Conservation (phyloP, 164 flowering plant species). For the Protea cynaroides region DNA sequence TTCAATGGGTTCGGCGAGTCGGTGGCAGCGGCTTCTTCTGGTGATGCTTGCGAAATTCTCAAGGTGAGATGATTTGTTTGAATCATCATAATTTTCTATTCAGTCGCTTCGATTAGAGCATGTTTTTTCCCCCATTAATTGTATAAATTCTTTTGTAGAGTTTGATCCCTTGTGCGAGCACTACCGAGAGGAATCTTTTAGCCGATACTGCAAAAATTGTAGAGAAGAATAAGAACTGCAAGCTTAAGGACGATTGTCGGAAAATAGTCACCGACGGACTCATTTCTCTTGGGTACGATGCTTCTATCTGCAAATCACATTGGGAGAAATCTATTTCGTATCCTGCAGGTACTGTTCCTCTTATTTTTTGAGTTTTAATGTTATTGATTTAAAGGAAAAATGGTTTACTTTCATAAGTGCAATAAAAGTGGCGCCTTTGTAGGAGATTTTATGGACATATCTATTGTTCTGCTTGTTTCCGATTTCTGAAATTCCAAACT, state of each 20-base stretch:
- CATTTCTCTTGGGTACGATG: constrained; percentile 54
- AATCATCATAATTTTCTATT: neutral
- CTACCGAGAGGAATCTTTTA: constrained; percentile 28
- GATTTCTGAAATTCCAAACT: neutral
- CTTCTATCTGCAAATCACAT: constrained; percentile 68
- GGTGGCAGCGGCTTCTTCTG: constrained; percentile 22
- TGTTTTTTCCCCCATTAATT: neutral
- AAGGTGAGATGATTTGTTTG: constrained; percentile 38
- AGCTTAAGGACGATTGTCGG: constrained; percentile 44
- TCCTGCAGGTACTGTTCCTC: neutral
- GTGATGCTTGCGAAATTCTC: constrained; percentile 47
- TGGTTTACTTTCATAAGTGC: neutral
- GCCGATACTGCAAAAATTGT: constrained; percentile 32
- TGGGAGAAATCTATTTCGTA: constrained; percentile 71
- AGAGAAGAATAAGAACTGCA: constrained; percentile 46
- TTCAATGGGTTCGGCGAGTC: constrained; percentile 38
- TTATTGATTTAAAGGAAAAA: neutral
- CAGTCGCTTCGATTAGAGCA: neutral
- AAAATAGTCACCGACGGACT: constrained; percentile 45
- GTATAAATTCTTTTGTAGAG: constrained; percentile 13
- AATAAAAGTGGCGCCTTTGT: neutral
- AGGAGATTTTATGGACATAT: neutral
- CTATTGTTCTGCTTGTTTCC: neutral
- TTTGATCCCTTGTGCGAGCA: constrained; percentile 22
- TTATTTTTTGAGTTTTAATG: neutral